Conservation (phyloP, 495 filamentous ascomycete species). For the Hypoxylon trugodes region DNA sequence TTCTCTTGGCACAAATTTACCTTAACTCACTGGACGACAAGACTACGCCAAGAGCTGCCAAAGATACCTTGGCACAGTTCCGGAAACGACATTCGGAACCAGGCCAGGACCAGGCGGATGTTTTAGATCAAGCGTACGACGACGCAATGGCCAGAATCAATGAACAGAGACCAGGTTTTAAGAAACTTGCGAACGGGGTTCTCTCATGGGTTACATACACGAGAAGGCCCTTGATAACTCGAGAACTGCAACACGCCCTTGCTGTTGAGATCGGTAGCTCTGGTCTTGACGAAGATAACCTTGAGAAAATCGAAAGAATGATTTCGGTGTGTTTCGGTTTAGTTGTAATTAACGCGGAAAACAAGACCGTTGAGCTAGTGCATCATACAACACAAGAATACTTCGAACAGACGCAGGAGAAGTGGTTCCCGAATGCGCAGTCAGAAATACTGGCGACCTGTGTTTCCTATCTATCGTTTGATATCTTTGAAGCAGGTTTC, state of each 20-base stretch:
- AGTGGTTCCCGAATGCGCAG: constrained; percentile 48
- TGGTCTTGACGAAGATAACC: constrained; percentile 46
- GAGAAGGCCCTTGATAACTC: constrained; percentile 46
- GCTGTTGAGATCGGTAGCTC: constrained; percentile 44
- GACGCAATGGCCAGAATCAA: constrained; percentile 56
- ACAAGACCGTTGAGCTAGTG: constrained; percentile 56
- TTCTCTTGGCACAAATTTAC: not conserved
- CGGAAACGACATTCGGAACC: not conserved
- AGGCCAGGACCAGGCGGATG: not conserved
- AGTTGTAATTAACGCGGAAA: constrained; percentile 55
- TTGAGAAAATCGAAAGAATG: constrained; percentile 47
- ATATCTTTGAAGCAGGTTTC: constrained; percentile 43
- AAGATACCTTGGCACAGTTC: not conserved
- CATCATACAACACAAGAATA: constrained; percentile 65
- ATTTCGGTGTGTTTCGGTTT: constrained; percentile 59
- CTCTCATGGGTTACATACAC: constrained; percentile 56
- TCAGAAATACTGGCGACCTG: constrained; percentile 49
- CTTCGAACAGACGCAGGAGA: constrained; percentile 39
- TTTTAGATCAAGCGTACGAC: constrained; percentile 47
- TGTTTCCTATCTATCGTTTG: constrained; percentile 54
- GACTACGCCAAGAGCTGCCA: not conserved
- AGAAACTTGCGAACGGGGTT: constrained; percentile 43
- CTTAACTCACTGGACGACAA: not conserved
- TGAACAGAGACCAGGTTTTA: constrained; percentile 38
- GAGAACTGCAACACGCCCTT: constrained; percentile 58